Percentiles rank a stretch among this genome's conserved stretches.
These are phyloP conservation scores for Castanea sativa DNA, from an alignment of 306 rosid genomes.

Conservation along the genomic window DNA sequence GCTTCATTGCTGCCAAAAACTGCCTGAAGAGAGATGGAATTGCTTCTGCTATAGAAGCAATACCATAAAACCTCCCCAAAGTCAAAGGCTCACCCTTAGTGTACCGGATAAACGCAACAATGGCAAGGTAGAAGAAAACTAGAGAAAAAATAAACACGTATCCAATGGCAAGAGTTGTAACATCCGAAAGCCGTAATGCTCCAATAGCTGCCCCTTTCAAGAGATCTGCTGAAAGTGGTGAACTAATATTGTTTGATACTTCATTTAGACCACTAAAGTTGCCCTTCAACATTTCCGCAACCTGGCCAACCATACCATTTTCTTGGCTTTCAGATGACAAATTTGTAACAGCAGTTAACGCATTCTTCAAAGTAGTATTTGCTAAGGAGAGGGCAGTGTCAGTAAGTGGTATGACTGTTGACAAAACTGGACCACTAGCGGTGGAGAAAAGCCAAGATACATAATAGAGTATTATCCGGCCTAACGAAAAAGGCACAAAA, in stretches of 20 bases:
- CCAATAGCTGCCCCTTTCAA: slow-evolving; percentile 67
- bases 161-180: slow-evolving; percentile 92
- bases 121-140: slow-evolving; percentile 75
- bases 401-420: slow-evolving; percentile 64
- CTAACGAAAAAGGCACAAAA: slow-evolving; percentile 89
- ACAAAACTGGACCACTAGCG: slow-evolving; percentile 65
- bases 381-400: slow-evolving; percentile 85
- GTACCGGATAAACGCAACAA: slow-evolving; percentile 81
- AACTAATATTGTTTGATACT: slow-evolving; percentile 57
- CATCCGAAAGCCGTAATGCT: slow-evolving; percentile 85
- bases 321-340: slow-evolving; percentile 68
- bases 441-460: slow-evolving; percentile 76
- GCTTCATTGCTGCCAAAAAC: slow-evolving; percentile 96
- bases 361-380: slow-evolving; percentile 83
- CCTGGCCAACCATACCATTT: slow-evolving; percentile 67
- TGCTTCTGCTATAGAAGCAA: slow-evolving; percentile 90
- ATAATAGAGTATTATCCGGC: slow-evolving; percentile 77
- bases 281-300: slow-evolving; percentile 69
- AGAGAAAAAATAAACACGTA: slow-evolving; percentile 72
- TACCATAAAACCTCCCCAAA: slow-evolving; percentile 79
- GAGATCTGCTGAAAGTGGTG: slow-evolving; percentile 60
- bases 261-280: slow-evolving; percentile 67
- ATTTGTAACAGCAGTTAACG: slow-evolving; percentile 71
- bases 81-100: slow-evolving; percentile 93
- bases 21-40: slow-evolving; percentile 96